phyloP scores from a whole-genome alignment of 306 rosid species.

The Hippophae rhamnoides region DNA sequence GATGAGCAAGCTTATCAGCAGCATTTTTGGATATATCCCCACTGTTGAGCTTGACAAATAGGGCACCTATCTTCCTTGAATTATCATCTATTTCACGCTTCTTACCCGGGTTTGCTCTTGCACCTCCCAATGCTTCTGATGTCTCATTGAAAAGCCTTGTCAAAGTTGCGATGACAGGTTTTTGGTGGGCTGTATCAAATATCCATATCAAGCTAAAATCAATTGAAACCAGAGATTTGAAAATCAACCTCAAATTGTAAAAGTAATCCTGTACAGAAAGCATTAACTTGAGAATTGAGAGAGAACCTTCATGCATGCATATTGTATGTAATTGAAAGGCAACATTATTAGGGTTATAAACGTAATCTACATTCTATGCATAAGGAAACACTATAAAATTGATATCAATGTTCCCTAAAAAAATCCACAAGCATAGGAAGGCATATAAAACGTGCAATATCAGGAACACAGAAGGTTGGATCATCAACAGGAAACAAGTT shows the following conservation, averaged over 20 bases:
- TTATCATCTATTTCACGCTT: slow-evolving; percentile 97
- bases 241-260: not conserved
- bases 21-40: slow-evolving; percentile 94
- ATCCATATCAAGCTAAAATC: slow-evolving; percentile 10
- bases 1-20: slow-evolving; percentile 77
- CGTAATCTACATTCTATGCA: too few relatives aligned
- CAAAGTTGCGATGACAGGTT: slow-evolving; percentile 61
- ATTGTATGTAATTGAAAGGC: too few relatives aligned
- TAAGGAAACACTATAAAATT: too few relatives aligned
- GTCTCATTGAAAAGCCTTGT: slow-evolving; percentile 90
- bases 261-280: not conserved
- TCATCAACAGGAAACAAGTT: not conserved
- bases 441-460: too few relatives aligned
- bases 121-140: slow-evolving; percentile 81
- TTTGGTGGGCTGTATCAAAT: slow-evolving; percentile 50
- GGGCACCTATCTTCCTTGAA: slow-evolving; percentile 79
- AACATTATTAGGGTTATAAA: too few relatives aligned
- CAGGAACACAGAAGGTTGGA: too few relatives aligned
- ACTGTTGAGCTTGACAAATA: slow-evolving; percentile 78
- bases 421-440: too few relatives aligned
- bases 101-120: slow-evolving; percentile 85
- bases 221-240: not conserved
- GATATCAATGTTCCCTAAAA: too few relatives aligned
- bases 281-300: too few relatives aligned
- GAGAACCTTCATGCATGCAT: too few relatives aligned